phyloP scores from a whole-genome alignment of 2,329 filamentous ascomycete species.

The Aspergillus alliaceus region DNA sequence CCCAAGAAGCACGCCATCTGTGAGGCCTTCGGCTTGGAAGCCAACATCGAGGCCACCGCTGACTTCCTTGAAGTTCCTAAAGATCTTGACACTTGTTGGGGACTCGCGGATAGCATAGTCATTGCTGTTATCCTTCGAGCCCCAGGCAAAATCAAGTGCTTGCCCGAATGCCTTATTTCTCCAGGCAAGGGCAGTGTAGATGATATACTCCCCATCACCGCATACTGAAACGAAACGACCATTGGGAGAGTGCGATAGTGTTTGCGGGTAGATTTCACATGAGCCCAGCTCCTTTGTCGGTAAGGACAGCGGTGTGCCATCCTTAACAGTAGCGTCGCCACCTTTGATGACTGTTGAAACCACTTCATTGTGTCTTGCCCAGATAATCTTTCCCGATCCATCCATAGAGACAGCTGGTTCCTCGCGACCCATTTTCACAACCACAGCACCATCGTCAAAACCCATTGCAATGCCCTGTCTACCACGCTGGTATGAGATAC shows the following conservation, averaged over 20 bases:
- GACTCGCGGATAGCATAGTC: slow-evolving; percentile 98
- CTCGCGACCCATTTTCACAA: slow-evolving; percentile 95
- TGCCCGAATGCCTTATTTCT: slow-evolving; percentile 97
- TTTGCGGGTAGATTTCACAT: slow-evolving; percentile 95
- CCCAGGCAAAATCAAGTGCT: slow-evolving; percentile 95
- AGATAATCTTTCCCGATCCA: slow-evolving; percentile 89
- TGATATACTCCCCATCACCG: slow-evolving; percentile 97
- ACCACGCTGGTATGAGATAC: slow-evolving; percentile 91
- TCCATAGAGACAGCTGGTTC: slow-evolving; percentile 99
- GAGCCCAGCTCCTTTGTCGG: slow-evolving; percentile 93
- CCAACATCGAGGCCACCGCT: slow-evolving; percentile 85
- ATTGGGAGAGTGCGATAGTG: slow-evolving; percentile 92
- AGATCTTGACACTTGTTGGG: slow-evolving; percentile 89
- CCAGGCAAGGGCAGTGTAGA: slow-evolving; percentile 95
- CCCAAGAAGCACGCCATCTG: slow-evolving; percentile 84
- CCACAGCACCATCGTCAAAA: slow-evolving; percentile 96
- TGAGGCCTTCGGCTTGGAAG: slow-evolving; percentile 89
- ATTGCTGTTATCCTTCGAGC: slow-evolving; percentile 94
- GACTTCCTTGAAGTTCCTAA: slow-evolving; percentile 97
- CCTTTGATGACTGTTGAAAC: slow-evolving; percentile 94
- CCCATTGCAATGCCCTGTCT: slow-evolving; percentile 93
- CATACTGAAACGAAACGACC: slow-evolving; percentile 86
- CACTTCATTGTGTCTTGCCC: slow-evolving; percentile 93
- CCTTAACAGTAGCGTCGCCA: slow-evolving; percentile 79
- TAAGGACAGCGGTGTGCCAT: slow-evolving; percentile 81